Base-by-base conservation (phyloP, 164 flowering plant species). In the Berberis vulgaris region DNA sequence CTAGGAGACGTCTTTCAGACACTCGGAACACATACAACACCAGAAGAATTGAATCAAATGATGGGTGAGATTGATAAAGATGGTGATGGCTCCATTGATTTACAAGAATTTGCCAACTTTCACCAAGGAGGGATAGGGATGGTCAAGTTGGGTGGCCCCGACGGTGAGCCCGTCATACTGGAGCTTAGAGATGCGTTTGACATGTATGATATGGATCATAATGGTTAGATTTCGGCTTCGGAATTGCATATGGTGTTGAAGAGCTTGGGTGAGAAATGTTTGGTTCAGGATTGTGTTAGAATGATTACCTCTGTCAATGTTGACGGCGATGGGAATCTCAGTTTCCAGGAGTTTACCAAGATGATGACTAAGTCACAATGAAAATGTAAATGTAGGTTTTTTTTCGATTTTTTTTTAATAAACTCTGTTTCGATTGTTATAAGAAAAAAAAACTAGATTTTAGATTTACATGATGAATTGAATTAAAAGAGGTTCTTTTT, bases 281-380 rank as follows among this genome's bases (percentile, higher is more conserved):
- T 78, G 11, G 1, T 78, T 8, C 61, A 64, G 5, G 85, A 82
- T 47, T 82, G 85, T 61, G 4, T 44, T 7, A 67, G 61, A 76
- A 82, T 82, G 85, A 82, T 82, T 57, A 66, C 67, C 41, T 63
- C 74, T 45, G 80, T 79, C n/a, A 83, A 82, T 57, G 41, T 61
- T 3, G 85, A 80, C 66, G 81, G 83, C 43, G 83, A 82, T 45
- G 83, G 83, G 1, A 49, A 45, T 46, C 80, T 82, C 39, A 82
- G 70, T 49, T 82, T 82, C 45, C 76, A 82, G 56, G 85, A 82
- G 82, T 82, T 82, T 54, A 77, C 72, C 79, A 77, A 74, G 77
- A 82, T 83, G 87, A 83, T 83, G 87, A 71, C 26, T 26, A 26
- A 26, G 26, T 26, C 26, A 26, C 26, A 26, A 26, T 26, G 26